Evolutionary conservation across 1,284 basidiomycete species (phyloP), one percentile per base, ranked within the genome.

Genomic region (Prillingera fragicola): DNA sequence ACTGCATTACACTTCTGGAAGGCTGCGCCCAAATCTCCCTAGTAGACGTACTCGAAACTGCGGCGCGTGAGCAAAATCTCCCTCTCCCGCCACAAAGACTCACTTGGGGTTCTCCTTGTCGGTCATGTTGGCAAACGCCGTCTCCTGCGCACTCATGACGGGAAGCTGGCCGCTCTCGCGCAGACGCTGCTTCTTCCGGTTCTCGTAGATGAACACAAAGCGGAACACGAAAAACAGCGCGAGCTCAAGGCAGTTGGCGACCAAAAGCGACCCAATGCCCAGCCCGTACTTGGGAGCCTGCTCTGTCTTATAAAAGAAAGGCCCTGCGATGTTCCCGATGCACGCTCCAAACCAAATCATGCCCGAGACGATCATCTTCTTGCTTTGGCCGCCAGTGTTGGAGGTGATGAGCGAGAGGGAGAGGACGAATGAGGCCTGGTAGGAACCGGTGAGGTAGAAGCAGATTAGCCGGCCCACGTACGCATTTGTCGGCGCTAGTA

Each of bases 391-490:
- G 24, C 69, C 74, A 1, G 72, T 70, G 56, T 78, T 78, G 10
- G 72, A 72, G 7, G 74, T 74, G 34, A 77, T 67, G 26, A 77
- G 62, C 3, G 73, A 74, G 12, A 77, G 62, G 4, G 70, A 72
- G 19, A 77, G 52, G 5, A 76, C 74, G 48, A 76, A 76, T 1
- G 70, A 70, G 3, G 72, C 62, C 49, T 75, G 73, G 38, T 73
- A 73, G 7, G 72, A 71, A 10, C 73, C 71, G 6, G 73, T 74
- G 13, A 75, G 54, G 59, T 62, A 72, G 60, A 67, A 89, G 81
- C 52, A 89, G 52, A 70, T 69, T 8, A 71, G 50, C n/a, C 69
- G 52, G 2, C 67, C 69, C 29, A 70, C 61, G 46, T 71, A 65
- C 13, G 70, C 70, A 21, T 69, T 38, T 1, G 39, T 35, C 4